These are phyloP conservation scores for Populus alba DNA, from an alignment of 345 rosid genomes.

Conservation along the genomic window DNA sequence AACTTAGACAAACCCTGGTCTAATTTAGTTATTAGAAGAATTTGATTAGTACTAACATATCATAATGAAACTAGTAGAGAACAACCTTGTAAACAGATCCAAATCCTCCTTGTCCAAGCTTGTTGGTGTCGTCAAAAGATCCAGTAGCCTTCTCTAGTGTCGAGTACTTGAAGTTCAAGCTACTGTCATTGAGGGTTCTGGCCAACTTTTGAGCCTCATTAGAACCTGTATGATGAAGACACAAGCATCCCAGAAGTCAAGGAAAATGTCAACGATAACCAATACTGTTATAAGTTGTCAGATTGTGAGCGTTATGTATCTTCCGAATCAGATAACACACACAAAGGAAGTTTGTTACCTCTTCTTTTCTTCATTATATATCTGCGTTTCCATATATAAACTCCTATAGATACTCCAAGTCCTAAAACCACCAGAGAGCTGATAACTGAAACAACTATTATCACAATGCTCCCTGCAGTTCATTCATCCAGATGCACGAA, in stretches of 20 bases:
- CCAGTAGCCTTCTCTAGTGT: slow-evolving; percentile 83
- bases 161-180: slow-evolving; percentile 90
- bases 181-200: slow-evolving; percentile 66
- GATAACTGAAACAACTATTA: slow-evolving; percentile 63
- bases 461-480: slow-evolving; percentile 53
- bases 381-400: slow-evolving; percentile 59
- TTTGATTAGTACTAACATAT: not conserved
- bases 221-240: slow-evolving; percentile 45
- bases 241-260: not conserved
- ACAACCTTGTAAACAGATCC: slow-evolving; percentile 91
- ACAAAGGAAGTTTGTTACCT: slow-evolving; percentile 37
- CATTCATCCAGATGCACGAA: slow-evolving; percentile 3
- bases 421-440: slow-evolving; percentile 63
- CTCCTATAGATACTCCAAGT: slow-evolving; percentile 51
- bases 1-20: not conserved
- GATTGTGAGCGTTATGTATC: no score
- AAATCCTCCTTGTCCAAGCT: slow-evolving; percentile 96
- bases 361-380: slow-evolving; percentile 63
- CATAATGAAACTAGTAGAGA: not conserved
- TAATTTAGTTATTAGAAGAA: not conserved
- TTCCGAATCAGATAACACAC: not conserved
- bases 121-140: slow-evolving; percentile 60
- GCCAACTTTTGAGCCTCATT: slow-evolving; percentile 61
- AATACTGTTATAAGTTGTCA: not conserved
- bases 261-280: not conserved